Conservation (phyloP, 495 filamentous ascomycete species). For the Neurospora hispaniola region DNA sequence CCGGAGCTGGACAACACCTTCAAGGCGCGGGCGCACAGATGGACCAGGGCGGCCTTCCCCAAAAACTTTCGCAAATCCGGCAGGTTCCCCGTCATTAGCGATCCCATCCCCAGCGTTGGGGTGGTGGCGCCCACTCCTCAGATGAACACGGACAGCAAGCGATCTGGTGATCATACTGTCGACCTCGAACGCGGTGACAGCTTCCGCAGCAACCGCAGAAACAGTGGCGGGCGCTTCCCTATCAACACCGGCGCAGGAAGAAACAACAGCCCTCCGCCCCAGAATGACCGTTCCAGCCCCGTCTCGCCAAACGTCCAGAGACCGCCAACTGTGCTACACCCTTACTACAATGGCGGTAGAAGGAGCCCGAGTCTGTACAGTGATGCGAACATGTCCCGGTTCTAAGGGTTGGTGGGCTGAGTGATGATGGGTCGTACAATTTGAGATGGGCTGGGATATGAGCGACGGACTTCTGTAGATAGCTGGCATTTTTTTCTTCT, state of each 20-base stretch:
- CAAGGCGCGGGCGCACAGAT: background rate
- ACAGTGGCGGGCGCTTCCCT: background rate
- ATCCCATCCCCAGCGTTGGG: slow-evolving; percentile 19
- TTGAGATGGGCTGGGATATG: background rate
- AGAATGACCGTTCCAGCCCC: slow-evolving; percentile 35
- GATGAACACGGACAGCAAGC: background rate
- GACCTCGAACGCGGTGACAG: slow-evolving; percentile 22
- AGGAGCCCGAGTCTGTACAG: slow-evolving; percentile 28
- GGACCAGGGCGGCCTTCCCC: slow-evolving; percentile 13
- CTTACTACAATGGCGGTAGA: slow-evolving; percentile 23
- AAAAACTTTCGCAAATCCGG: slow-evolving; percentile 26
- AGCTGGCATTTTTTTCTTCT: background rate
- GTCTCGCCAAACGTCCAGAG: slow-evolving; percentile 39
- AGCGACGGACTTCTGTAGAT: background rate
- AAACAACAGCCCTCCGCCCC: background rate
- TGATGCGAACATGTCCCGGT: slow-evolving; percentile 32
- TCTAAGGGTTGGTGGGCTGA: slow-evolving; percentile 5
- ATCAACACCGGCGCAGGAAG: background rate
- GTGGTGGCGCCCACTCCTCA: background rate
- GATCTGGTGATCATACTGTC: background rate
- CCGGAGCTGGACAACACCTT: background rate
- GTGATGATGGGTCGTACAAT: background rate
- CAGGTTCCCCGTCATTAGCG: slow-evolving; percentile 31
- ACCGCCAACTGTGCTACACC: slow-evolving; percentile 41
- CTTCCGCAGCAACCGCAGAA: slow-evolving; percentile 2